phyloP scores from a whole-genome alignment of 805 yeast genomes.

The Naumovozyma dairenensis region DNA sequence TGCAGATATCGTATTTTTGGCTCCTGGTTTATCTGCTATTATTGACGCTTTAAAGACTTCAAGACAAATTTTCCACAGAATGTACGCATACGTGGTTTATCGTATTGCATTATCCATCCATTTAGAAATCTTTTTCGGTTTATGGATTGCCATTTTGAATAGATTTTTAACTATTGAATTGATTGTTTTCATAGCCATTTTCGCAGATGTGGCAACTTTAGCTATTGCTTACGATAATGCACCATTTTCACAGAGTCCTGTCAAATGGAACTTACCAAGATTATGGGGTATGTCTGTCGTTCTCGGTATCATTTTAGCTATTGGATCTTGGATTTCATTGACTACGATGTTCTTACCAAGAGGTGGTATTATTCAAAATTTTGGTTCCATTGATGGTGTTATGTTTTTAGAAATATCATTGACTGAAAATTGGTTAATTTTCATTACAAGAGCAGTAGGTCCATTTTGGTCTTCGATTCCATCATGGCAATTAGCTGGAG shows the following conservation, averaged over 20 bases:
- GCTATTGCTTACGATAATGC: conserved; percentile 97
- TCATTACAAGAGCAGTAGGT: conserved; percentile 94
- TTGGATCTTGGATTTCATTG: conserved; percentile 91
- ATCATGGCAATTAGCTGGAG: conserved; percentile 95
- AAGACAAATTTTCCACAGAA: conserved; percentile 96
- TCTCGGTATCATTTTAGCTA: conserved; percentile 76
- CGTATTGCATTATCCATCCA: conserved; percentile 94
- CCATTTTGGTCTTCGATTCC: conserved; percentile 96
- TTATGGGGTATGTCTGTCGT: conserved; percentile 93
- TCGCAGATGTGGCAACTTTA: conserved; percentile 94
- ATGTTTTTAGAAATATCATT: conserved; percentile 87
- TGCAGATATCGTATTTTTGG: conserved; percentile 90
- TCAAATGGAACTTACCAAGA: conserved; percentile 94
- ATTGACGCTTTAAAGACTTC: conserved; percentile 92
- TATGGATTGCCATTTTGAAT: conserved; percentile 94
- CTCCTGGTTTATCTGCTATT: conserved; percentile 92
- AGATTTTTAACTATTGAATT: conserved; percentile 79
- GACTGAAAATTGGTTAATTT: conserved; percentile 95
- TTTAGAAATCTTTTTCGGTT: conserved; percentile 89
- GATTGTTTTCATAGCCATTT: conserved; percentile 92
- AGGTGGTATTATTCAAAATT: conserved; percentile 94
- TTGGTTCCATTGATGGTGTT: conserved; percentile 89
- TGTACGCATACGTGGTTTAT: conserved; percentile 96
- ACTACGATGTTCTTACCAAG: conserved; percentile 84
- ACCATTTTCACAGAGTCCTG: conserved; percentile 87